These are phyloP conservation scores for Terfezia boudieri DNA, from an alignment of 495 filamentous ascomycete genomes.

Conservation along the genomic window DNA sequence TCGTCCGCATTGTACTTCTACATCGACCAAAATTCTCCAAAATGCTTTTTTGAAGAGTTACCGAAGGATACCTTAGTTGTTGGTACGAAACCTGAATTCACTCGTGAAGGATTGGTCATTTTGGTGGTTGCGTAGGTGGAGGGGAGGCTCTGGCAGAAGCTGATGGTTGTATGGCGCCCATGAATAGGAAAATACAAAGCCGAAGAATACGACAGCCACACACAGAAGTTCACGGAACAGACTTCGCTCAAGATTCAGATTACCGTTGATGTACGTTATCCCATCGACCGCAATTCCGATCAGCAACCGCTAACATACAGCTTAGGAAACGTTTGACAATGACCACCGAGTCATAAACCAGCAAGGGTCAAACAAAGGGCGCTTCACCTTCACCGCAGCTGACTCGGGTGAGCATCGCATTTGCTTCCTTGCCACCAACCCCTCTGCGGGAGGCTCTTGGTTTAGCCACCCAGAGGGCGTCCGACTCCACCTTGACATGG, in stretches of 20 bases:
- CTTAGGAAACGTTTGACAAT: slow-evolving; percentile 81
- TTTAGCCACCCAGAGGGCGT: slow-evolving; percentile 51
- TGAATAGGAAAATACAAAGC: slow-evolving; percentile 55
- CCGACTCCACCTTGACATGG: slow-evolving; percentile 68
- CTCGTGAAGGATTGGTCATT: background rate
- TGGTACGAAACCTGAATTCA: slow-evolving; percentile 27
- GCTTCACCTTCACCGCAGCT: slow-evolving; percentile 89
- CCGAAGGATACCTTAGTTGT: slow-evolving; percentile 95
- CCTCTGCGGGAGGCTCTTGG: slow-evolving; percentile 40
- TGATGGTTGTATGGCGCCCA: background rate
- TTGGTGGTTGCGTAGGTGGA: background rate
- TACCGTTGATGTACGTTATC: slow-evolving; percentile 46
- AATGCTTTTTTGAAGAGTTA: slow-evolving; percentile 96
- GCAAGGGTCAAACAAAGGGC: slow-evolving; percentile 48
- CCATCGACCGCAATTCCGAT: background rate
- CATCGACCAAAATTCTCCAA: slow-evolving; percentile 58
- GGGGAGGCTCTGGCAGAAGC: background rate
- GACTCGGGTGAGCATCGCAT: slow-evolving; percentile 85
- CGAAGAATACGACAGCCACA: slow-evolving; percentile 48
- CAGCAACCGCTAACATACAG: background rate
- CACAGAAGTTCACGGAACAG: slow-evolving; percentile 42
- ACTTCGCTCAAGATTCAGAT: slow-evolving; percentile 61
- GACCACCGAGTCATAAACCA: slow-evolving; percentile 88
- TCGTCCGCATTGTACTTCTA: slow-evolving; percentile 85
- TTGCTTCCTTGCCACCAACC: slow-evolving; percentile 67